Evolutionary conservation across 2,329 filamentous ascomycete species (phyloP).

Genomic region (Dactylellina parvicollis): DNA sequence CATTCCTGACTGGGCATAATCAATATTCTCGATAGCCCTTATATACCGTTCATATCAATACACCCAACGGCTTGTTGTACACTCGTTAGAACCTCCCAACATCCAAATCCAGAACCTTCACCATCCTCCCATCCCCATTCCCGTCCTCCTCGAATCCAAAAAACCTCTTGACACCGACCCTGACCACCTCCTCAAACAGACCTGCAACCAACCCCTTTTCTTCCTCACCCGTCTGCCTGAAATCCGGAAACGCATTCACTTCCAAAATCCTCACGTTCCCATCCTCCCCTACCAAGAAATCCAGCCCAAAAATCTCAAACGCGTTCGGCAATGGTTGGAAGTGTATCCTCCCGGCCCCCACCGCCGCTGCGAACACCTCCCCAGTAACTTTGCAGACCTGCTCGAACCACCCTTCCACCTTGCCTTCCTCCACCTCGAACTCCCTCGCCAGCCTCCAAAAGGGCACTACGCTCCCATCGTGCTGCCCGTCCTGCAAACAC

Average conservation of each 20-base stretch:
- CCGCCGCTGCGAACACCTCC: constrained; percentile 86
- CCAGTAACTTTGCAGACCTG: constrained; percentile 80
- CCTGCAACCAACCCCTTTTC: constrained; percentile 76
- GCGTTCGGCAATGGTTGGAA: constrained; percentile 87
- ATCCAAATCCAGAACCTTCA: constrained; percentile 58
- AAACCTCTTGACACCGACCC: constrained; percentile 74
- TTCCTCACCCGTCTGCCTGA: constrained; percentile 85
- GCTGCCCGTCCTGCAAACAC: constrained; percentile 76
- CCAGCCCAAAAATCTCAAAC: constrained; percentile 91
- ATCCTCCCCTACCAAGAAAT: constrained; percentile 80
- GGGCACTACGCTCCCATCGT: constrained; percentile 73
- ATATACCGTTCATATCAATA: constrained; percentile 15
- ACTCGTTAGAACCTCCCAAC: constrained; percentile 61
- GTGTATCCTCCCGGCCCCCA: constrained; percentile 82
- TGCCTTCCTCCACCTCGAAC: constrained; percentile 60
- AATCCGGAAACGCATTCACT: constrained; percentile 96
- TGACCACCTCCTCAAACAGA: constrained; percentile 79
- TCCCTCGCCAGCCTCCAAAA: constrained; percentile 74
- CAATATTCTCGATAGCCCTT: background rate
- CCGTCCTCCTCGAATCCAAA: constrained; percentile 64
- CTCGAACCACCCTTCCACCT: constrained; percentile 72
- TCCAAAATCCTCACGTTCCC: constrained; percentile 81
- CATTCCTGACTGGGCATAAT: background rate
- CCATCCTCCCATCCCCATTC: constrained; percentile 54
- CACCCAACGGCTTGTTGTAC: background rate